Evolutionary conservation across 768 basidiomycete genomes (phyloP).

Genomic region (Hydnomerulius pinastri): DNA sequence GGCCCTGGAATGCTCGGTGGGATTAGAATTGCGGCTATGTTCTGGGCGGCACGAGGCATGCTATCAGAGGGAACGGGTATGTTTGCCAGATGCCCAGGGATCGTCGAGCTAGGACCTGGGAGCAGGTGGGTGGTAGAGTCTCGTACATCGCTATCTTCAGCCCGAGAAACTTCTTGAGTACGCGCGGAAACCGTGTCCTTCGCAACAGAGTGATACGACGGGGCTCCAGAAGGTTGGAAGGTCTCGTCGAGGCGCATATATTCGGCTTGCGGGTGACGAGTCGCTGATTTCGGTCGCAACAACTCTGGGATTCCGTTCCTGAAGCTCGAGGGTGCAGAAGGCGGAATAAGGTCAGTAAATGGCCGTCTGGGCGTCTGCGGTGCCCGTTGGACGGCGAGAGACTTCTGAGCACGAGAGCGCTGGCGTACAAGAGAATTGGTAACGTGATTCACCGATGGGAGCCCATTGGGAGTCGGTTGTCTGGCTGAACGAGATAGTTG

Average conservation of each 20-base stretch:
- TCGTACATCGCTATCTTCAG: too few species aligned
- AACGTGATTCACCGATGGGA: background rate
- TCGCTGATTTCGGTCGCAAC: background rate
- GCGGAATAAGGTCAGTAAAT: conserved; percentile 17
- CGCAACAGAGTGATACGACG: background rate
- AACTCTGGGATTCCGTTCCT: background rate
- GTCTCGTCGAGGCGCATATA: conserved; percentile 10
- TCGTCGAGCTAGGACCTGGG: too few species aligned
- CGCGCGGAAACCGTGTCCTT: background rate
- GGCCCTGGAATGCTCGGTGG: background rate
- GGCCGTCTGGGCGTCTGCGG: conserved; percentile 20
- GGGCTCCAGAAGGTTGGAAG: background rate
- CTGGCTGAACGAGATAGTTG: conserved; percentile 12
- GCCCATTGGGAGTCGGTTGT: background rate
- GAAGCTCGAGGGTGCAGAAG: background rate
- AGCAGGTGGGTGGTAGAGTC: too few species aligned
- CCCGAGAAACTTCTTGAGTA: too few species aligned
- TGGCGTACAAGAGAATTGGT: background rate
- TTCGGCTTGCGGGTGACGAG: background rate
- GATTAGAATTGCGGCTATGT: background rate
- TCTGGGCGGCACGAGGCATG: background rate
- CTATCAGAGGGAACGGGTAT: background rate
- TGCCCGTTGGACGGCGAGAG: background rate
- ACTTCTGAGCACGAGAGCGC: background rate
- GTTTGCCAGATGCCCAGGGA: background rate